phyloP scores from a whole-genome alignment of 345 rosid genomes.

The Stellera chamaejasme region DNA sequence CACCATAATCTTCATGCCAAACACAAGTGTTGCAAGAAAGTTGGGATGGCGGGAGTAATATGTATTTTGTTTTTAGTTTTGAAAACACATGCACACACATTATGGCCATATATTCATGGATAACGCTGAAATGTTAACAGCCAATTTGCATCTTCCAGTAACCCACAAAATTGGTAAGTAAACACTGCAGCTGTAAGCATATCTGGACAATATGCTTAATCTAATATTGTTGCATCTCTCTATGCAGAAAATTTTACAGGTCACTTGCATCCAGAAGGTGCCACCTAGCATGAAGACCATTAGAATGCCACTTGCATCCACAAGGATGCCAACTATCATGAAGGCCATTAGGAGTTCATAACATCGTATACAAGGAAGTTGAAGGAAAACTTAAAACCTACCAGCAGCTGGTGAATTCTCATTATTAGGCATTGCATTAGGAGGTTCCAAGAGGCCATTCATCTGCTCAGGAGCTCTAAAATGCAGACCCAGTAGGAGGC shows the following conservation, averaged over 20 bases:
- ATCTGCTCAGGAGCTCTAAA: constrained; percentile 79
- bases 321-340: background rate
- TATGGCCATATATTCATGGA: too few species aligned
- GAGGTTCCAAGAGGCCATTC: constrained; percentile 46
- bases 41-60: too few species aligned
- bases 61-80: too few species aligned
- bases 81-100: too few species aligned
- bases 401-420: constrained; percentile 40
- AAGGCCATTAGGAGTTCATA: background rate
- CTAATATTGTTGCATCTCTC: background rate
- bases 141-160: too few species aligned
- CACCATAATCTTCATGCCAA: too few species aligned
- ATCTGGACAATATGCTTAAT: too few species aligned
- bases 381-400: constrained; percentile 17
- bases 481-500: constrained; percentile 78
- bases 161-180: too few species aligned
- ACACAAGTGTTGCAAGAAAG: too few species aligned
- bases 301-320: background rate
- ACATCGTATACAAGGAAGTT: background rate
- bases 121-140: too few species aligned
- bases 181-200: too few species aligned
- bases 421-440: constrained; percentile 29
- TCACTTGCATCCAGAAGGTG: background rate
- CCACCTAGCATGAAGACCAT: too few species aligned
- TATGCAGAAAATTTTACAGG: background rate